Conservation (phyloP, 306 rosid genomes). For the Cercis canadensis region DNA sequence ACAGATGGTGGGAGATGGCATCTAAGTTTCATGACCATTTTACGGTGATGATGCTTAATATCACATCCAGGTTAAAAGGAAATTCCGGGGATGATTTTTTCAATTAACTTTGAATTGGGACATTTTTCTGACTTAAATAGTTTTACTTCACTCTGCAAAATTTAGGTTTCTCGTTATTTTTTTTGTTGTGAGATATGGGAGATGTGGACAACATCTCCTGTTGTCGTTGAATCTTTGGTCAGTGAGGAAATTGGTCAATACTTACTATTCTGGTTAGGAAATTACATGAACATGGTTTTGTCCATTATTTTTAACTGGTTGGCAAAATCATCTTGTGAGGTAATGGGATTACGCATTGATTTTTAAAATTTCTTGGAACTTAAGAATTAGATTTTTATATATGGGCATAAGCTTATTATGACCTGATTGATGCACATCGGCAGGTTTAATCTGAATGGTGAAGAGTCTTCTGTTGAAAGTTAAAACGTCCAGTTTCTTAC, state of each 20-base stretch:
- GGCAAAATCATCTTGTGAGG: background rate
- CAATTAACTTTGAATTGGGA: background rate
- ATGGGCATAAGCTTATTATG: background rate
- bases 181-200: too few species aligned
- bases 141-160: too few species aligned
- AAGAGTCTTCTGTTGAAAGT: background rate
- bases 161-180: too few species aligned
- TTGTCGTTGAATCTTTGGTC: background rate
- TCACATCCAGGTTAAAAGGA: background rate
- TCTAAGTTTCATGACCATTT: background rate
- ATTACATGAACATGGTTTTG: conserved; percentile 3
- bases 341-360: background rate
- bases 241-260: background rate
- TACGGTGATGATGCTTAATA: background rate
- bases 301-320: background rate
- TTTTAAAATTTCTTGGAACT: background rate
- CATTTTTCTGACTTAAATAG: too few species aligned
- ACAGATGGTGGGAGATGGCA: too few species aligned
- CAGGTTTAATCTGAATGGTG: background rate
- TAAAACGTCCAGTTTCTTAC: background rate
- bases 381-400: conserved; percentile 18
- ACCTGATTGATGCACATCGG: conserved; percentile 10
- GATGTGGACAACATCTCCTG: background rate
- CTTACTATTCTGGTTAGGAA: conserved; percentile 6
- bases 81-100: conserved; percentile 18